Conservation (phyloP, 2,329 filamentous ascomycete species). For the Graphiopsis chlorocephala region DNA sequence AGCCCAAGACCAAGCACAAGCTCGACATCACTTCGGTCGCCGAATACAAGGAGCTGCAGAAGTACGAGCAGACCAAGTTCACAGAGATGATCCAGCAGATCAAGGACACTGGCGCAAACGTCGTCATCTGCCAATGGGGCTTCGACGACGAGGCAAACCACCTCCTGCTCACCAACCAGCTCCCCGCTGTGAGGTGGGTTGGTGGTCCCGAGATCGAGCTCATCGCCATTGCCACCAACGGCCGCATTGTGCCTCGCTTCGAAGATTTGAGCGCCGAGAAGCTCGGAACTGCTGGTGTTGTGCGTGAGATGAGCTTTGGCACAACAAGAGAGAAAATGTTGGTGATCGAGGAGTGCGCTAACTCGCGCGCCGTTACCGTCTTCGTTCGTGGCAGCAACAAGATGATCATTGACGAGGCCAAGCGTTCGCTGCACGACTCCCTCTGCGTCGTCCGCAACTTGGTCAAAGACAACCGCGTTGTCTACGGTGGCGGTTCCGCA, state of each 20-base stretch:
- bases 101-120: constrained; percentile 94
- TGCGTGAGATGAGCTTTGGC: constrained; percentile 93
- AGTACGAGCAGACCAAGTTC: constrained; percentile 94
- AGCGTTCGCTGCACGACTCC: constrained; percentile 94
- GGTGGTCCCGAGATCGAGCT: constrained; percentile 97
- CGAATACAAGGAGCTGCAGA: constrained; percentile 97
- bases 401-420: constrained; percentile 99
- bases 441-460: constrained; percentile 97
- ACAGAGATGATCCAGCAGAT: constrained; percentile 98
- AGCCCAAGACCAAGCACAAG: constrained; percentile 99
- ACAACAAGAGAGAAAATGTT: constrained; percentile 99
- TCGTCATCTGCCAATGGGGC: constrained; percentile 98
- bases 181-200: constrained; percentile 96
- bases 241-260: constrained; percentile 93
- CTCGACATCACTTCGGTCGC: constrained; percentile 95
- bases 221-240: constrained; percentile 97
- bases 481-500: constrained; percentile 94
- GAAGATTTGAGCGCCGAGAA: constrained; percentile 91
- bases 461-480: constrained; percentile 91
- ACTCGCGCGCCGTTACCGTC: constrained; percentile 91
- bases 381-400: constrained; percentile 99
- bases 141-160: constrained; percentile 99
- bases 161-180: constrained; percentile 88
- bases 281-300: constrained; percentile 83
- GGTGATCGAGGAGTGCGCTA: constrained; percentile 98